These are phyloP conservation scores for Aspergillus sp. DNA, from an alignment of 2,329 filamentous ascomycete genomes.

Conservation along the genomic window DNA sequence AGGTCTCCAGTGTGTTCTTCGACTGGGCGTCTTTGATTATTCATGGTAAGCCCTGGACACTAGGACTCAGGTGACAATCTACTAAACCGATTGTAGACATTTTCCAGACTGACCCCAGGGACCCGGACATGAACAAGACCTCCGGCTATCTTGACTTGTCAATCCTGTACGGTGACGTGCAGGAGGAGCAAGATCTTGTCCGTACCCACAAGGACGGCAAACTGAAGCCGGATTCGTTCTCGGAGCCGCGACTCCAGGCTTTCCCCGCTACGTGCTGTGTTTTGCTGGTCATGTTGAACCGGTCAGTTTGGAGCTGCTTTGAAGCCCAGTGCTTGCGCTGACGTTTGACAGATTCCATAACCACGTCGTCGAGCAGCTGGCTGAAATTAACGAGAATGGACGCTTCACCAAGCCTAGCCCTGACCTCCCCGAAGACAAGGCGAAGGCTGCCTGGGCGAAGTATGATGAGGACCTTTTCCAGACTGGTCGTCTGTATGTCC, in stretches of 20 bases:
- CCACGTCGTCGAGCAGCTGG: constrained; percentile 74
- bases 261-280: constrained; percentile 72
- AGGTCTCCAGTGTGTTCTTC: constrained; percentile 69
- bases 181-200: constrained; percentile 50
- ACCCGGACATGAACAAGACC: constrained; percentile 62
- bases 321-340: not conserved
- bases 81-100: constrained; percentile 47
- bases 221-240: constrained; percentile 71
- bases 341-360: constrained; percentile 69
- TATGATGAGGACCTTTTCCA: constrained; percentile 78
- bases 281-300: constrained; percentile 69
- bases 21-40: constrained; percentile 74
- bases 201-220: constrained; percentile 67
- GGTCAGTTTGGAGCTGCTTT: constrained; percentile 16
- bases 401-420: constrained; percentile 68
- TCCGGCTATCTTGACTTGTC: constrained; percentile 72
- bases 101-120: constrained; percentile 66
- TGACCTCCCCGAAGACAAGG: constrained; percentile 50
- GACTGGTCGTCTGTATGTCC: constrained; percentile 61
- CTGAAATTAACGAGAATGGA: constrained; percentile 79
- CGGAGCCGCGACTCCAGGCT: constrained; percentile 67
- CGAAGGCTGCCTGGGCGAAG: constrained; percentile 58
- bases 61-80: not conserved
- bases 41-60: constrained; percentile 51
- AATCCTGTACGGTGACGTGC: constrained; percentile 65